These are phyloP conservation scores for Syncephalastrum contaminatum DNA, from an alignment of 371 early-diverging fungal genomes.

Conservation along the genomic window DNA sequence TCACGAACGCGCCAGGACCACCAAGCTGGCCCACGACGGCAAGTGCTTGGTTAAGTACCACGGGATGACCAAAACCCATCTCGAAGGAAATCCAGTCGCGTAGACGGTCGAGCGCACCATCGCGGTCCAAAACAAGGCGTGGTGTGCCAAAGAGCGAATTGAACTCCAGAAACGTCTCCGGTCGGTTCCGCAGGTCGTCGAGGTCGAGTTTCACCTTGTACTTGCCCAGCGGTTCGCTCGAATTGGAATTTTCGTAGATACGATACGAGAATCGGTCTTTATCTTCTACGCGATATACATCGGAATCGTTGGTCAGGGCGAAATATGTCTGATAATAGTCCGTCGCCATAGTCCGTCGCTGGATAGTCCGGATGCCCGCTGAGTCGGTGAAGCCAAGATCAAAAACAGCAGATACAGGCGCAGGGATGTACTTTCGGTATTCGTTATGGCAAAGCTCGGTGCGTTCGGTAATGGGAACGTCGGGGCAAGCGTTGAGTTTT, in stretches of 20 bases:
- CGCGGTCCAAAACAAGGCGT: constrained; percentile 20
- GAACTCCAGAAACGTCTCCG: constrained; percentile 47
- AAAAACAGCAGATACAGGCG: constrained; percentile 19
- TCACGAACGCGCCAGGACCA: constrained; percentile 39
- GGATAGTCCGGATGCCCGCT: constrained; percentile 27
- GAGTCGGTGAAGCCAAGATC: constrained; percentile 23
- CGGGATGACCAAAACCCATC: constrained; percentile 34
- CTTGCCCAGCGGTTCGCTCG: constrained; percentile 16
- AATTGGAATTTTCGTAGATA: constrained; percentile 36
- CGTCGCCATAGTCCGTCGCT: constrained; percentile 26
- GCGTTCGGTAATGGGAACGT: constrained; percentile 8
- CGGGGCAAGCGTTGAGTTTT: constrained; percentile 13
- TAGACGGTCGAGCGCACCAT: constrained; percentile 19
- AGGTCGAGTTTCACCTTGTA: constrained; percentile 32
- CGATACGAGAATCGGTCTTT: constrained; percentile 41
- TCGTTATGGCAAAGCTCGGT: constrained; percentile 13
- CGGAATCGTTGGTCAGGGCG: constrained; percentile 11
- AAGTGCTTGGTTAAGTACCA: constrained; percentile 27
- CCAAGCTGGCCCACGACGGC: constrained; percentile 31
- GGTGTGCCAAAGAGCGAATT: constrained; percentile 44
- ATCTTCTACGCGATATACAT: constrained; percentile 33
- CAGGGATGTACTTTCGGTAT: constrained; percentile 26
- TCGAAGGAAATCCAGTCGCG: constrained; percentile 25
- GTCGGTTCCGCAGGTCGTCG: constrained; percentile 26
- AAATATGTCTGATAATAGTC: not conserved